Conservation (phyloP, 371 early-diverging fungal genomes). For the Syncephalastrum contaminatum region DNA sequence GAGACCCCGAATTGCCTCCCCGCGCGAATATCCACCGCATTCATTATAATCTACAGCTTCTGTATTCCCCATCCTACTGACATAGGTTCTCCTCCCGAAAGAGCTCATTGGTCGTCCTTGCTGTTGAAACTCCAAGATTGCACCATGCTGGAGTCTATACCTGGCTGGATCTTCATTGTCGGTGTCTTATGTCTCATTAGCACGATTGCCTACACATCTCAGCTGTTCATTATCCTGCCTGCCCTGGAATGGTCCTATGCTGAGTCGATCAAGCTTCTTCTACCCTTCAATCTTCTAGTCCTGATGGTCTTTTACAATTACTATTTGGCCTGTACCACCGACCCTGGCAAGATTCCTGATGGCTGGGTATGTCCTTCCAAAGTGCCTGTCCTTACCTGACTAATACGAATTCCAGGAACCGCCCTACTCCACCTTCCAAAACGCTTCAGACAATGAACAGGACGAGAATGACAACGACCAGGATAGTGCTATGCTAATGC, state of each 20-base stretch:
- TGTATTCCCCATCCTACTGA: too few species aligned
- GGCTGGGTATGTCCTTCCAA: conserved; percentile 58
- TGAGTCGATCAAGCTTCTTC: conserved; percentile 34
- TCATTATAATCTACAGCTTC: background rate
- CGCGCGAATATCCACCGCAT: background rate
- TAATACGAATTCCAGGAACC: conserved; percentile 31
- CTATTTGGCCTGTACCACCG: conserved; percentile 70
- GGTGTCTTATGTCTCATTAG: conserved; percentile 37
- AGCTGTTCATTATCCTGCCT: conserved; percentile 32
- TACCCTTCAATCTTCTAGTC: conserved; percentile 67
- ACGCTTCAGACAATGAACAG: background rate
- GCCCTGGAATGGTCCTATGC: conserved; percentile 25
- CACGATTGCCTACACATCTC: conserved; percentile 45
- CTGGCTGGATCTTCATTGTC: conserved; percentile 43
- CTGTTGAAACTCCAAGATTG: too few species aligned
- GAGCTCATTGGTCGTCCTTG: too few species aligned
- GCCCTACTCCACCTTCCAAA: conserved; percentile 26
- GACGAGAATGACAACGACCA: background rate
- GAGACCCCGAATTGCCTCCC: too few species aligned
- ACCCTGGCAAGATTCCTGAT: conserved; percentile 80
- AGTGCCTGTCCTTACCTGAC: background rate
- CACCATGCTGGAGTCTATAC: conserved; percentile 40
- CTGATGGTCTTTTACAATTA: conserved; percentile 79
- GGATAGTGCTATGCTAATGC: background rate
- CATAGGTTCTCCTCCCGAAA: background rate